Base-by-base conservation (phyloP, 805 yeast genomes). In the Jamesozyma lodderae region DNA sequence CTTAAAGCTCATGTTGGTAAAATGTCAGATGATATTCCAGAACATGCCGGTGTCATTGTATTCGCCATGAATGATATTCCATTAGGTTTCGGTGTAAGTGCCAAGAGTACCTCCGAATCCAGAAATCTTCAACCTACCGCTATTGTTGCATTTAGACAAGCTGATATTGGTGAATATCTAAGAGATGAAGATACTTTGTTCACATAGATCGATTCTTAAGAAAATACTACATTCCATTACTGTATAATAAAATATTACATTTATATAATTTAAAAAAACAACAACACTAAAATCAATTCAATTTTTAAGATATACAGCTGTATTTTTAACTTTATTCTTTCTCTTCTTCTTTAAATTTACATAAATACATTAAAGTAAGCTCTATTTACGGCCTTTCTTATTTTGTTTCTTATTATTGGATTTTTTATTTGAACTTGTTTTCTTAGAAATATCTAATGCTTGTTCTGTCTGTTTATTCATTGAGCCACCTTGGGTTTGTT, bases 141-240 rank as follows among this genome's bases (percentile, higher is more conserved):
- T 18, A 88, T 92, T 36, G 95, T 90, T 13, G 95, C 95, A 4
- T 90, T 84, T 62, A 79, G 98, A 72, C 98, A 92, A 61, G 84
- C 94, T 48, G 98, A 92, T 68, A 85, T 92, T 48, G 98, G 98
- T 46, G 98, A 92, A 64, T 92, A 86, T 57, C 71, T 92, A 57
- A 87, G 98, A 73, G 97, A 92, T 55, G 98, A 92, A 69, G 97
- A 92, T 63, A 86, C 96, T 29, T 66, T 90, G 49, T 90, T 90
- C 57, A 84, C 96, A 19, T 87, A 68, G 53, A 25, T 25, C 10
- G n/a, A 25, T 25, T 6, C 28, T 25, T 11, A 25, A 25, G 5
- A 8, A 25, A 8, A 25, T 6, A 25, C 28, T 13, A 6, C 7
- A 6, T n/a, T n/a, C n/a, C n/a, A n/a, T n/a, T n/a, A n/a, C n/a